phyloP scores from a whole-genome alignment of 2,329 filamentous ascomycete genomes.

The Coniochaeta sp. region DNA sequence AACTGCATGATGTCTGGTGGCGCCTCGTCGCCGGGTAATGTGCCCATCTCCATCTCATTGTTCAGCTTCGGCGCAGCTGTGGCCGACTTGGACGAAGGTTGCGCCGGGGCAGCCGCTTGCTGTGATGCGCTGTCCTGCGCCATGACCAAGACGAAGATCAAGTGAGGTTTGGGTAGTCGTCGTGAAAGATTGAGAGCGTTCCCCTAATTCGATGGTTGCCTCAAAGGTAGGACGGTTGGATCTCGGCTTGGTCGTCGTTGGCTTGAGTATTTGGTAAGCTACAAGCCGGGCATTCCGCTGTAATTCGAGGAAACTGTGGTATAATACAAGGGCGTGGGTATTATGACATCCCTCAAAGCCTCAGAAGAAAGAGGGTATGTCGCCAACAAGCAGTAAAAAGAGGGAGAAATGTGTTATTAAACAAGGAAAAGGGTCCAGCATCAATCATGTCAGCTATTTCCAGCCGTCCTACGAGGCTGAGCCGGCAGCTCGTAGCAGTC shows the following conservation, averaged over 20 bases:
- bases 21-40: constrained; percentile 32
- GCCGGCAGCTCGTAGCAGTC: background rate
- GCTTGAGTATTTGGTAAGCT: background rate
- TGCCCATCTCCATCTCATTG: constrained; percentile 49
- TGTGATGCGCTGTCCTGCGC: constrained; percentile 21
- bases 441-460: background rate
- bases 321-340: background rate
- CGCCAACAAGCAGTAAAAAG: background rate
- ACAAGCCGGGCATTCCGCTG: background rate
- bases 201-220: too few species aligned
- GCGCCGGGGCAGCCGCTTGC: constrained; percentile 37
- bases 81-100: constrained; percentile 45
- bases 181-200: too few species aligned
- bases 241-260: background rate
- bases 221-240: too few species aligned
- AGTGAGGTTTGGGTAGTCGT: too few species aligned
- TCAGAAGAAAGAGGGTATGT: background rate
- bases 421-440: background rate
- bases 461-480: constrained; percentile 2
- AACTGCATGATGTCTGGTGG: constrained; percentile 94
- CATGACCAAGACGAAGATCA: too few species aligned
- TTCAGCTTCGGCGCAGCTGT: constrained; percentile 38
- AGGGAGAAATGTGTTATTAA: too few species aligned
- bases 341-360: background rate
- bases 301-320: background rate